A percentile compares a stretch with the other conserved stretches of the same genome.
Conservation (phyloP, 2,329 filamentous ascomycete species). For the Beauveria varroae region DNA sequence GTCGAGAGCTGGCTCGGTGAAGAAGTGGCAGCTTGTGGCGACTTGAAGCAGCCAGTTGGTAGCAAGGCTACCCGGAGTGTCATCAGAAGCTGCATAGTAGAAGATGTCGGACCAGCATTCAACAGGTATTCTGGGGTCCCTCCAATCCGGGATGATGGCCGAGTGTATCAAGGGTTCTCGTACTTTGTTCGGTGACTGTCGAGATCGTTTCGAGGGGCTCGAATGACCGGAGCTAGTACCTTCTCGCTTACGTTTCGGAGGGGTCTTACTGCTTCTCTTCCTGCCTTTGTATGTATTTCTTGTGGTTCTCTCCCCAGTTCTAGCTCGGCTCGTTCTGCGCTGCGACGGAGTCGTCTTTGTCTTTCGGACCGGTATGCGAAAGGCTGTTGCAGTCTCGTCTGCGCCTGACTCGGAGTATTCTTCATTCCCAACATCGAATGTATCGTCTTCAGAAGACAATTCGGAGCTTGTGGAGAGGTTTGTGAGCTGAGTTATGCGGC, state of each 20-base stretch:
- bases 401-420: constrained; percentile 1
- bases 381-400: not conserved
- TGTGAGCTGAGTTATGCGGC: constrained; percentile 3
- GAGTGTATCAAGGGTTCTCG: not conserved
- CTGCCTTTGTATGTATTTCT: not conserved
- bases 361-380: not conserved
- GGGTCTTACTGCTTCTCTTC: not conserved
- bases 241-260: not conserved
- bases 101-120: constrained; percentile 65
- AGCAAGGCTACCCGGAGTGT: constrained; percentile 33
- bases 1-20: constrained; percentile 65
- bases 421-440: not conserved
- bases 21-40: constrained; percentile 54
- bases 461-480: constrained; percentile 5
- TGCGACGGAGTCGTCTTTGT: not conserved
- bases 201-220: not conserved
- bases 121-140: constrained; percentile 51
- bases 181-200: not conserved
- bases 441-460: not conserved
- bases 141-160: constrained; percentile 45
- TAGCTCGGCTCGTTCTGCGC: not conserved
- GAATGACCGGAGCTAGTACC: not conserved
- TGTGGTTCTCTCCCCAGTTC: not conserved
- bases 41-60: constrained; percentile 58
- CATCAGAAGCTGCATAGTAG: constrained; percentile 51